phyloP scores from a whole-genome alignment of 345 rosid genomes.

The Kernera saxatilis region DNA sequence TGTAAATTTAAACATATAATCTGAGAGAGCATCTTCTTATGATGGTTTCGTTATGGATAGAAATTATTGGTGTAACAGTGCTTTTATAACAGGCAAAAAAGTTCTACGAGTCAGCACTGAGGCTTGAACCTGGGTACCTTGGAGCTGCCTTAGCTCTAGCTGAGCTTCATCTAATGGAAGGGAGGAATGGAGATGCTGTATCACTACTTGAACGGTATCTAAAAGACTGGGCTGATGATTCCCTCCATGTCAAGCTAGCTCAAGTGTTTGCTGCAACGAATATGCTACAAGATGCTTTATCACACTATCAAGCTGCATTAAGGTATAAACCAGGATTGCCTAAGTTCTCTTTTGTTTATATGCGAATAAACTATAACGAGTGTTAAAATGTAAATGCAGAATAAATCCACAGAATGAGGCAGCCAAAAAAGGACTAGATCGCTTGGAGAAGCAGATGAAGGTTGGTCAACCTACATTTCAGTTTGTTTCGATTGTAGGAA shows the following conservation, averaged over 20 bases:
- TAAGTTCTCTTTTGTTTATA: background rate
- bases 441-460: conserved; percentile 98
- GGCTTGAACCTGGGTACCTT: conserved; percentile 92
- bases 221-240: conserved; percentile 97
- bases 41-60: background rate
- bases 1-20: too few relatives aligned
- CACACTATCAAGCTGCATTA: conserved; percentile 89
- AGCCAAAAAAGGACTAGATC: conserved; percentile 93
- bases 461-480: conserved; percentile 31
- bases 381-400: conserved; percentile 40
- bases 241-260: conserved; percentile 95
- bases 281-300: conserved; percentile 77
- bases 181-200: conserved; percentile 88
- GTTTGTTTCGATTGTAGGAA: background rate
- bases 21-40: background rate
- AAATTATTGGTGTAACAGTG: background rate
- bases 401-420: conserved; percentile 87
- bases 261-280: conserved; percentile 88
- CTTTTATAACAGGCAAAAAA: conserved; percentile 68
- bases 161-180: conserved; percentile 86
- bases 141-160: conserved; percentile 98
- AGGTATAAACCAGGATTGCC: conserved; percentile 37
- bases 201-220: conserved; percentile 92
- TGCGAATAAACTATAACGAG: background rate
- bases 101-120: conserved; percentile 89